These are phyloP conservation scores for Thalia dealbata DNA, from an alignment of 176 grass and related monocot genomes.

Conservation along the genomic window DNA sequence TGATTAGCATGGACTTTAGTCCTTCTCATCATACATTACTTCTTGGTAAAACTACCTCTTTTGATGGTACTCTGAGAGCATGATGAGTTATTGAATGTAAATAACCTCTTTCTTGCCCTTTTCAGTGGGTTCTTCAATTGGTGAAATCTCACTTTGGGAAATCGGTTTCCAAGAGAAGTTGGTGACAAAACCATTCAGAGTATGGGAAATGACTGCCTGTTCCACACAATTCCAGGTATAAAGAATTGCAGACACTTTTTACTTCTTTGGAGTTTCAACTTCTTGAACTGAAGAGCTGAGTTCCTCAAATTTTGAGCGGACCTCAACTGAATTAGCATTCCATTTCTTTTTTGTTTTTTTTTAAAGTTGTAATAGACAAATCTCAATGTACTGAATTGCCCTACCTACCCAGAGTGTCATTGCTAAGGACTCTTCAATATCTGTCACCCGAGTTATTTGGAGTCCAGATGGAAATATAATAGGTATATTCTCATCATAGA, in stretches of 20 bases:
- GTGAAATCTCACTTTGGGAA: constrained; percentile 87
- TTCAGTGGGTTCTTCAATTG: constrained; percentile 72
- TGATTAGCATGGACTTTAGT: constrained; percentile 95
- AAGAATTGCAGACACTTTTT: neutral
- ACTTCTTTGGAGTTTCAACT: no score
- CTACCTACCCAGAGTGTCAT: constrained; percentile 37
- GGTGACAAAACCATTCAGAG: constrained; percentile 71
- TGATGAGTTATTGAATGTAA: neutral
- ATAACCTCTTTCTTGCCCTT: neutral
- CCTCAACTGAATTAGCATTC: no score
- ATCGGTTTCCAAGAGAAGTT: constrained; percentile 61
- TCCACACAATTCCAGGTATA: constrained; percentile 57
- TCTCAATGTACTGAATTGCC: neutral
- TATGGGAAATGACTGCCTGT: constrained; percentile 48
- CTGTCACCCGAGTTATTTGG: constrained; percentile 79
- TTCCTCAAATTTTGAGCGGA: no score
- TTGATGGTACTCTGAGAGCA: neutral
- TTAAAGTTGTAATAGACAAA: no score
- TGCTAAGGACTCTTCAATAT: constrained; percentile 56
- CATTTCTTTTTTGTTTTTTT: no score
- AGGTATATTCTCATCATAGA: constrained; percentile 36
- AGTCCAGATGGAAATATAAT: constrained; percentile 89
- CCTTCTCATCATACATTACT: constrained; percentile 72
- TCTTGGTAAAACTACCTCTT: constrained; percentile 44
- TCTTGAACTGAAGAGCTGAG: no score